A percentile compares a stretch with the other conserved stretches of the same genome.
Evolutionary conservation across 2,329 filamentous ascomycete genomes (phyloP).

Genomic region (Clarireedia sp.): DNA sequence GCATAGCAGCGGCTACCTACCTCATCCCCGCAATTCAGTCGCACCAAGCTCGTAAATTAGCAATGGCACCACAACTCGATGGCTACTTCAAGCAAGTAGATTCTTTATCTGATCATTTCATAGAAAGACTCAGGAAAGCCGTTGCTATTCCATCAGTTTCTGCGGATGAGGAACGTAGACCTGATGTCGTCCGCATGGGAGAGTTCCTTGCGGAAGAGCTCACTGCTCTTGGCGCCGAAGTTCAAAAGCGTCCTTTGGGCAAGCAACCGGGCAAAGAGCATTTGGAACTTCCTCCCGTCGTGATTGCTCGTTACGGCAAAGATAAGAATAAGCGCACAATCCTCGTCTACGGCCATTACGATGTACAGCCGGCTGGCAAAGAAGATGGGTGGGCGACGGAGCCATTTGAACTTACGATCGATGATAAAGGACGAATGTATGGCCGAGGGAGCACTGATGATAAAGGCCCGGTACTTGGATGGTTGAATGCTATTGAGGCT

Average conservation of each 20-base stretch:
- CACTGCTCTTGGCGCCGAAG: slow-evolving; percentile 72
- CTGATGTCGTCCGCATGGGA: slow-evolving; percentile 94
- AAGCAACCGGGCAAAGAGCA: slow-evolving; percentile 88
- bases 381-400: slow-evolving; percentile 94
- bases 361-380: slow-evolving; percentile 90
- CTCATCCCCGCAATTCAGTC: slow-evolving; percentile 22
- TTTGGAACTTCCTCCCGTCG: slow-evolving; percentile 84
- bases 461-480: slow-evolving; percentile 94
- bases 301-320: slow-evolving; percentile 85
- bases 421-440: slow-evolving; percentile 90
- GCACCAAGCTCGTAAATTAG: slow-evolving; percentile 51
- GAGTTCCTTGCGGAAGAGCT: slow-evolving; percentile 82
- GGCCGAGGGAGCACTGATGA: slow-evolving; percentile 94
- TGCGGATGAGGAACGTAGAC: slow-evolving; percentile 77
- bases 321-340: slow-evolving; percentile 92
- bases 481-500: slow-evolving; percentile 96
- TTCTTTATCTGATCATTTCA: slow-evolving; percentile 68
- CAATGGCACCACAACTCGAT: slow-evolving; percentile 87
- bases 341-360: slow-evolving; percentile 96
- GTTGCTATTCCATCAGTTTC: slow-evolving; percentile 96
- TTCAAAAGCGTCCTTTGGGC: slow-evolving; percentile 79
- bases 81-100: slow-evolving; percentile 92
- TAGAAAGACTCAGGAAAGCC: slow-evolving; percentile 81
- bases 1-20: slow-evolving; percentile 13
- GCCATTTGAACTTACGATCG: slow-evolving; percentile 81